Base-by-base conservation (phyloP, 495 filamentous ascomycete species). In the Penicillium macrosclerotiorum region DNA sequence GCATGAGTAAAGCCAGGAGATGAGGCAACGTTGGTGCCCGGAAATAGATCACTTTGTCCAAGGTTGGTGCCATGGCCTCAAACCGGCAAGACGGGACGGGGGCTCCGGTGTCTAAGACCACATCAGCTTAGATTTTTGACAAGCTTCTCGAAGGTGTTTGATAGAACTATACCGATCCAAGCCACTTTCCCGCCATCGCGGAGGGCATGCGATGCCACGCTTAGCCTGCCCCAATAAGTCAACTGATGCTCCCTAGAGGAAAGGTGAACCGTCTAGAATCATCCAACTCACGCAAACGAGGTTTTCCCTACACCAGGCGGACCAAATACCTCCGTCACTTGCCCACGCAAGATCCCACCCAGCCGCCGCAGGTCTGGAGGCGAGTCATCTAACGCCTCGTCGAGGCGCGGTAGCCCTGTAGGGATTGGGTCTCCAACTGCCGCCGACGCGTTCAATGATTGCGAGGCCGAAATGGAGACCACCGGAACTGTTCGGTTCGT, bases 231-330 rank as follows among this genome's bases (percentile, higher is more conserved):
- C 5, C 29, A 41, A 4, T n/a, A 3, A 11, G 18, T 46, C 17
- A 46, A 14, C 22, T 38, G 16, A 23, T 13, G 3, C n/a, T n/a
- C n/a, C n/a, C n/a, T n/a, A n/a, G n/a, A n/a, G n/a, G n/a, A n/a
- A n/a, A n/a, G n/a, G n/a, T n/a, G n/a, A n/a, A n/a, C n/a, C n/a
- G n/a, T n/a, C 22, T 0, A 13, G 4, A 27, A 25, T 14, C 3
- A 6, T 26, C 2, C 17, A 17, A 66, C 72, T 46, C 66, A 95
- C 92, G 82, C 85, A 51, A 98, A 68, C 4, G 85, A 70, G 0
- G 92, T 94, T 67, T 97, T 97, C 9, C 93, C 93, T 12, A 78
- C 79, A 1, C 92, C 92, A 8, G 89, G 88, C 12, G 93, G 90
- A 0, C 93, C 93, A 70, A 84, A 95, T 23, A 96, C 68, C 63